These are phyloP conservation scores for Adansonia madagascariensis DNA, from an alignment of 441 rosid species.

Conservation along the genomic window DNA sequence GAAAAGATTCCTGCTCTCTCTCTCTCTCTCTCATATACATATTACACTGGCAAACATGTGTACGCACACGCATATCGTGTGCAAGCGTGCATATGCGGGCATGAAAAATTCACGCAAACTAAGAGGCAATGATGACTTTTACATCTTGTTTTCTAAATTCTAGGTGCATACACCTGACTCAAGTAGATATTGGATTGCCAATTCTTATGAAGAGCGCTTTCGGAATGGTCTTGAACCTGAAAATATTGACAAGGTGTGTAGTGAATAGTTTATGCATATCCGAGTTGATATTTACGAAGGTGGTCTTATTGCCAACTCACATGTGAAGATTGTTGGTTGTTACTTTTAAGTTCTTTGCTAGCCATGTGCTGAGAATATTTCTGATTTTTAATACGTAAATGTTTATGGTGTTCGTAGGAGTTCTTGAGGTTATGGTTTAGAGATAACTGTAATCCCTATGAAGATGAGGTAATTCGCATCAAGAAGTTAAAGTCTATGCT, in stretches of 20 bases:
- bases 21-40: neutral
- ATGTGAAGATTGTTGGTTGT: neutral
- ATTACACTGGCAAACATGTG: neutral
- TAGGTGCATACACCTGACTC: constrained; percentile 97
- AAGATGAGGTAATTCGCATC: constrained; percentile 66
- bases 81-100: neutral
- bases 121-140: constrained; percentile 17
- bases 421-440: constrained; percentile 93
- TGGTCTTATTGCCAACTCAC: neutral
- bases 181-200: constrained; percentile 88
- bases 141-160: constrained; percentile 23
- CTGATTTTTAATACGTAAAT: neutral
- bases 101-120: constrained; percentile 11
- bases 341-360: constrained; percentile 22
- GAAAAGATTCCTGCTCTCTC: neutral
- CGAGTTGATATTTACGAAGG: constrained; percentile 4
- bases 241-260: constrained; percentile 79
- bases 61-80: neutral
- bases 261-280: neutral
- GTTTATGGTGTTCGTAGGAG: constrained; percentile 52
- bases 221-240: constrained; percentile 79
- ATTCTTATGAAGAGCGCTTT: constrained; percentile 68
- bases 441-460: constrained; percentile 84
- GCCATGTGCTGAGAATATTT: neutral
- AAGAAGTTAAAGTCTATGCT: constrained; percentile 18